Percentiles rank a stretch among this genome's conserved stretches.
phyloP scores from a whole-genome alignment of 1,139 yeast genomes.

The Diutina rugosa region DNA sequence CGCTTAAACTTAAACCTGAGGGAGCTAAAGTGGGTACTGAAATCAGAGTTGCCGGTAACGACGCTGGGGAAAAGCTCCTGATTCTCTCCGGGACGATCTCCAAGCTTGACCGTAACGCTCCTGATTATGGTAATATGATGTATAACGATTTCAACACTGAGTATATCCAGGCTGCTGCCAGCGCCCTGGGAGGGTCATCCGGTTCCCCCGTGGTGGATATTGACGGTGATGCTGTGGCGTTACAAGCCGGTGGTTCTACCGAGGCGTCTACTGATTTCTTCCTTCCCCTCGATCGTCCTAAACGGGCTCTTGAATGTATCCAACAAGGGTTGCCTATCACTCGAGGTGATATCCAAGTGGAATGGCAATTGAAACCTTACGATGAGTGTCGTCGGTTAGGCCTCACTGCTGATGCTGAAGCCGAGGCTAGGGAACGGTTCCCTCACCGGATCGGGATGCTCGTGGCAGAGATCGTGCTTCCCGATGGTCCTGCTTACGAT shows the following conservation, averaged over 20 bases:
- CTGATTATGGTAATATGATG: slow-evolving; percentile 82
- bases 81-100: slow-evolving; percentile 85
- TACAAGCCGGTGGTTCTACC: slow-evolving; percentile 89
- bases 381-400: slow-evolving; percentile 89
- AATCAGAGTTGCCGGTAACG: slow-evolving; percentile 90
- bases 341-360: slow-evolving; percentile 74
- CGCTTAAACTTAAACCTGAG: slow-evolving; percentile 64
- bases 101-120: slow-evolving; percentile 86
- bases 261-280: slow-evolving; percentile 92
- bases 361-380: slow-evolving; percentile 77
- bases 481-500: slow-evolving; percentile 78
- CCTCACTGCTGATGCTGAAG: slow-evolving; percentile 62
- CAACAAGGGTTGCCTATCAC: slow-evolving; percentile 49
- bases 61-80: slow-evolving; percentile 88
- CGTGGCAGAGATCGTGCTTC: slow-evolving; percentile 74
- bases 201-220: slow-evolving; percentile 92
- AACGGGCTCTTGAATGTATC: slow-evolving; percentile 67
- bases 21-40: slow-evolving; percentile 83
- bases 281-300: slow-evolving; percentile 72
- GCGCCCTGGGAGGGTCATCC: slow-evolving; percentile 91
- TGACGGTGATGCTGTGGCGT: slow-evolving; percentile 78
- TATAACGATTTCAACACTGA: slow-evolving; percentile 93
- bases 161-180: slow-evolving; percentile 92
- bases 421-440: slow-evolving; percentile 50
- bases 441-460: slow-evolving; percentile 73